Conservation (phyloP, 225 moss, liverwort and hornwort species). For the Pseudoscleropodium purum region DNA sequence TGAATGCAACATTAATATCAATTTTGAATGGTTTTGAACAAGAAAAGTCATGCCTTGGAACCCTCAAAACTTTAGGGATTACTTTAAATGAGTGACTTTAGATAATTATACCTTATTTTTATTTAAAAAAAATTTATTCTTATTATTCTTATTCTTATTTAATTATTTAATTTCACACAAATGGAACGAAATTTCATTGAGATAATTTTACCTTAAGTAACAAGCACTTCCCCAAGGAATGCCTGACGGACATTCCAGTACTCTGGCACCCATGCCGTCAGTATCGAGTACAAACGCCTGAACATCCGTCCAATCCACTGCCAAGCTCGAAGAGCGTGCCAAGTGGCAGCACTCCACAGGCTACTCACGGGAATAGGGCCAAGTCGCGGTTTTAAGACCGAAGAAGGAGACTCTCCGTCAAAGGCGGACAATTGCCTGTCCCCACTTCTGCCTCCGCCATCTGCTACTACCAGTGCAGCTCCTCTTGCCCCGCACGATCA, state of each 20-base stretch:
- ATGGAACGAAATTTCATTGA: too few relatives aligned
- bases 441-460: neutral
- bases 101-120: neutral
- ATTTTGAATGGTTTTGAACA: neutral
- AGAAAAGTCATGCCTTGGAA: neutral
- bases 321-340: neutral
- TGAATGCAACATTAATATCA: neutral
- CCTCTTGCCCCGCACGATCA: constrained; percentile 1
- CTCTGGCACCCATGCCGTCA: neutral
- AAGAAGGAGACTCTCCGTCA: neutral
- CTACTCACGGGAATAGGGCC: neutral
- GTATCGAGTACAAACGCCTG: neutral
- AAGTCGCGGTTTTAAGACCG: neutral
- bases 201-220: neutral
- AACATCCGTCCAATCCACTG: neutral
- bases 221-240: neutral
- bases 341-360: neutral
- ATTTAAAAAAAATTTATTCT: too few relatives aligned
- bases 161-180: too few relatives aligned
- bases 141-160: too few relatives aligned
- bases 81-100: neutral
- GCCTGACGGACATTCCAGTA: neutral
- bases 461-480: neutral
- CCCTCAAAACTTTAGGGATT: too few relatives aligned
- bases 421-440: neutral